Evolutionary conservation across 164 flowering plant genomes (phyloP).

Genomic region (Vitis rotundifolia): DNA sequence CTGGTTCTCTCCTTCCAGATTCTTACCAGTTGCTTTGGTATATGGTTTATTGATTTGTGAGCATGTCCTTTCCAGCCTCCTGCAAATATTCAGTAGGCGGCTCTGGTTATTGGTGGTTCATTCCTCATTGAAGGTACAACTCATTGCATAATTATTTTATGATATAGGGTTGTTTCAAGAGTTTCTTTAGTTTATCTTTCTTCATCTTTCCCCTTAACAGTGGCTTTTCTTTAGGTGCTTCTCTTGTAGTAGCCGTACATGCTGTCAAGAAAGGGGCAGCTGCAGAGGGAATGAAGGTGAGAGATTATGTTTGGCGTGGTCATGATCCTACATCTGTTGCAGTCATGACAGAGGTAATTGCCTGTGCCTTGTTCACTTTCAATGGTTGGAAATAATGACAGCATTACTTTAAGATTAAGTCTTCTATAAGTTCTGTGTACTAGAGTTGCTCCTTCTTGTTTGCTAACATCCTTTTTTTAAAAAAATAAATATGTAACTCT

Average conservation of each 20-base stretch:
- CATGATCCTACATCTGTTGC: slow-evolving; percentile 99
- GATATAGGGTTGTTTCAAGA: too few species aligned
- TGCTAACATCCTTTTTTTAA: too few species aligned
- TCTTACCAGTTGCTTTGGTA: slow-evolving; percentile 3
- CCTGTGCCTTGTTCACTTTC: neutral
- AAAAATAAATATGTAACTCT: too few species aligned
- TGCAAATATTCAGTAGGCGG: slow-evolving; percentile 78
- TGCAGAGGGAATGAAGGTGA: slow-evolving; percentile 88
- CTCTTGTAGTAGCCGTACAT: slow-evolving; percentile 90
- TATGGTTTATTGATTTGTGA: slow-evolving; percentile 16
- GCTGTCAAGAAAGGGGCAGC: slow-evolving; percentile 98
- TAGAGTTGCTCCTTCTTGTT: too few species aligned
- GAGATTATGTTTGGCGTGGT: slow-evolving; percentile 98
- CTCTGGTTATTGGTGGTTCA: slow-evolving; percentile 93
- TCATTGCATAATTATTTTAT: slow-evolving; percentile 4
- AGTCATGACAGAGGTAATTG: slow-evolving; percentile 94
- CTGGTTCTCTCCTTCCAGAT: neutral
- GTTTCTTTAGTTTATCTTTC: neutral
- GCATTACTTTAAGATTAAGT: too few species aligned
- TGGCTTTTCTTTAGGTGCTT: slow-evolving; percentile 65
- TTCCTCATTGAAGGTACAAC: slow-evolving; percentile 82
- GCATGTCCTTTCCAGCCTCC: slow-evolving; percentile 64
- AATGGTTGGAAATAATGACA: too few species aligned
- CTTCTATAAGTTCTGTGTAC: too few species aligned
- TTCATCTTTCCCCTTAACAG: slow-evolving; percentile 3